Base-by-base conservation (phyloP, 73 alveolate species). In the Paramecium caudatum region DNA sequence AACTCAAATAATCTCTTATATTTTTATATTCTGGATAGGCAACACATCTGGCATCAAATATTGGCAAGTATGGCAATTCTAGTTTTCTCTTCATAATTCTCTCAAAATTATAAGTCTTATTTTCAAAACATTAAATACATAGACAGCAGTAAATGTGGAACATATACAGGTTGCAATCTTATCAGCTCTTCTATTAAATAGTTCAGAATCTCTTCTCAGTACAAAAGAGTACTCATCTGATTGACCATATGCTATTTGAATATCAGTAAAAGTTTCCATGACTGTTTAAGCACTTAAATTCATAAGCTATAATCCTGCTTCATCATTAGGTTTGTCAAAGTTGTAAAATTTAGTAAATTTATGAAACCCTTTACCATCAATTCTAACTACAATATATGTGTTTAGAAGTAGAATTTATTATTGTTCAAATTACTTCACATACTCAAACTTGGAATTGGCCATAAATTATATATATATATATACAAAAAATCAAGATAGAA, bases 321-420 rank as follows among this genome's bases (percentile, higher is more conserved):
- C 69, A 82, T 98, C 99, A 85, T 98, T 98, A 7, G 99, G 99
- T 91, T 98, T 98, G 70, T 90, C 95, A 85, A 96, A 97, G 37
- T 87, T 93, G 68, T 98, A 99, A 15, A 68, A 86, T 23, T 93
- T 96, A 5, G 98, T 90, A 85, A 97, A 98, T 90, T 93, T 93
- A 50, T 99, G 96, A 86, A 98, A 98, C 25, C 98, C 98, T 78
- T 96, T 91, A 13, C 99, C 99, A 93, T 98, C 99, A 12, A 98
- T 93, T 62, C 99, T 91, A 17, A 95, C 96, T 9, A 97, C 98
- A 49, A 98, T 96, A 91, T 94, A 98, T n/a, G 99, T 96, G 80
- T 93, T 94, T 27, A 95, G 96, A 39, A 98, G 88, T 55, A 96
- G 95, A 19, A 93, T 93, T 61, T 69, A 69, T 69, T 94, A 82